Conservation (phyloP, 164 flowering plant genomes). For the Vitis rupestris region DNA sequence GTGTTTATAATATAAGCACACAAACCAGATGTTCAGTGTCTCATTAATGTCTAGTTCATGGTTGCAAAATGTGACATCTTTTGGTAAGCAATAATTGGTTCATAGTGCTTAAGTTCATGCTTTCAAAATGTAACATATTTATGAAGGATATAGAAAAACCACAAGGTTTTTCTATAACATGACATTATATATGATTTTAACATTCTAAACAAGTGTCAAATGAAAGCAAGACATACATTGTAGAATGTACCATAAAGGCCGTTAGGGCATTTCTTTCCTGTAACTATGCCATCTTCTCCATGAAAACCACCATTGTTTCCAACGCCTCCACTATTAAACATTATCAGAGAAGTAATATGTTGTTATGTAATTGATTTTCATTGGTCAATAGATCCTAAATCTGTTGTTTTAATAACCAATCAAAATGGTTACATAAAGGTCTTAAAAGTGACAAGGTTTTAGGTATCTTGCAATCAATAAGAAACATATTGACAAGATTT, state of each 20-base stretch:
- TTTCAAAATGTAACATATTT: too few relatives aligned
- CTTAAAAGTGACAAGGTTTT: neutral
- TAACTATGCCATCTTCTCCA: constrained; percentile 75
- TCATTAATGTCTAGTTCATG: neutral
- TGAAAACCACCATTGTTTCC: constrained; percentile 58
- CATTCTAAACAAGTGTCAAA: neutral
- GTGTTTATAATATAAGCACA: neutral
- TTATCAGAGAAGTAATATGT: neutral
- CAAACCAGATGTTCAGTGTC: neutral
- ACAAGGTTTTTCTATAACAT: neutral
- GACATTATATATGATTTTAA: neutral
- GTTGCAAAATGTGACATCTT: too few relatives aligned
- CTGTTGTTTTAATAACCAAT: neutral
- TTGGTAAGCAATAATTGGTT: too few relatives aligned
- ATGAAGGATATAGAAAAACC: neutral
- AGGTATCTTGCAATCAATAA: neutral
- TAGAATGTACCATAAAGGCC: constrained; percentile 91
- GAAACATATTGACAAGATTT: neutral
- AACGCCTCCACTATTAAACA: constrained; percentile 70
- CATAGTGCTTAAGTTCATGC: too few relatives aligned
- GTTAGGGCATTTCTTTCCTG: constrained; percentile 86
- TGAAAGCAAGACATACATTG: constrained; percentile 39
- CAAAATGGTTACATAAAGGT: neutral
- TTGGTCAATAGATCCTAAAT: neutral
- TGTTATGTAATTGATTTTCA: neutral